phyloP scores from a whole-genome alignment of 768 basidiomycete genomes.

The Lyophyllum atratum region DNA sequence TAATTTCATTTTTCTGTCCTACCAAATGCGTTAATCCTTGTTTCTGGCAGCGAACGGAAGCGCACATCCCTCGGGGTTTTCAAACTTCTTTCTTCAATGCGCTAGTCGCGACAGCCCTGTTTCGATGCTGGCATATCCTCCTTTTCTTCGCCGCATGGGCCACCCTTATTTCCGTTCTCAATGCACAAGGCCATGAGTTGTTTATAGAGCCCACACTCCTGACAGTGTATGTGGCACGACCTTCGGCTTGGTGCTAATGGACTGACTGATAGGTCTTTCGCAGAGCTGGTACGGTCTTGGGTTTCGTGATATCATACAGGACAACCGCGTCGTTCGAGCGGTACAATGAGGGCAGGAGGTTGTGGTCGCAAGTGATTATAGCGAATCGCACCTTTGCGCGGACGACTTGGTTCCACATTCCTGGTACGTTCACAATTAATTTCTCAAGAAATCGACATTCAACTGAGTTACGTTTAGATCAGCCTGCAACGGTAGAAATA shows the following conservation, averaged over 20 bases:
- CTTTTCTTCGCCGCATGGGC: conserved; percentile 67
- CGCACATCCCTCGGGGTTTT: conserved; percentile 32
- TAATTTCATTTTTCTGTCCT: background rate
- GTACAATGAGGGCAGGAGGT: conserved; percentile 72
- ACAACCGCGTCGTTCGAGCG: conserved; percentile 74
- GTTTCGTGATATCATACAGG: conserved; percentile 73
- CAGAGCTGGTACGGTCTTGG: conserved; percentile 64
- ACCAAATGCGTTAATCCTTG: background rate
- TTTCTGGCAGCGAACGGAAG: conserved; percentile 26
- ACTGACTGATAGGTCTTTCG: conserved; percentile 28
- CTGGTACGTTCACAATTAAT: conserved; percentile 37
- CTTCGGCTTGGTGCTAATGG: conserved; percentile 19
- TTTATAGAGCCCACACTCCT: conserved; percentile 56
- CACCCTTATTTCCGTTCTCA: conserved; percentile 54
- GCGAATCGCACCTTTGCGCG: conserved; percentile 59
- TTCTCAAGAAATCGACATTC: background rate
- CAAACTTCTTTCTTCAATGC: conserved; percentile 41
- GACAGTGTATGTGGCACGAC: conserved; percentile 55
- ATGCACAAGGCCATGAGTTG: conserved; percentile 42
- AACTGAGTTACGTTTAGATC: conserved; percentile 19
- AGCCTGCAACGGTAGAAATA: conserved; percentile 18
- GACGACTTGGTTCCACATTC: conserved; percentile 69
- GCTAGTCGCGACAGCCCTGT: conserved; percentile 45
- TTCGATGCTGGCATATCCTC: conserved; percentile 69
- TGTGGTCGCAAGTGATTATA: conserved; percentile 71